Evolutionary conservation across 2,329 filamentous ascomycete species (phyloP).

Genomic region (Phyllosticta ampelicida): DNA sequence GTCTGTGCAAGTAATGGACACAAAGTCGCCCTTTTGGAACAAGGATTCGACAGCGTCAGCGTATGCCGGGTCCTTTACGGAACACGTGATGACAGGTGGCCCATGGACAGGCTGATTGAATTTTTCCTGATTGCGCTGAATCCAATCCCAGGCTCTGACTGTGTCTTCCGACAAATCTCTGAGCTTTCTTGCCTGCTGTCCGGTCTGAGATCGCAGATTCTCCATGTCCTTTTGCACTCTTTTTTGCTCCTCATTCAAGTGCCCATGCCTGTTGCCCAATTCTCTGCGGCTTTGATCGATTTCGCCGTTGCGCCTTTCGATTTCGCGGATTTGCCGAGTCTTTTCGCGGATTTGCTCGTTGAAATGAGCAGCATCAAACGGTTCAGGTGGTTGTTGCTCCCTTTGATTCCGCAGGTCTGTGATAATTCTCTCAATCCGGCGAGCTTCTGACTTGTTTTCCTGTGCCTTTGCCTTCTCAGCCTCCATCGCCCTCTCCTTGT

Average conservation of each 20-base stretch:
- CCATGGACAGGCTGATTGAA: slow-evolving; percentile 73
- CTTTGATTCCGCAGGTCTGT: slow-evolving; percentile 47
- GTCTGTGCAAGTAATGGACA: slow-evolving; percentile 64
- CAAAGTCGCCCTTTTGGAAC: slow-evolving; percentile 41
- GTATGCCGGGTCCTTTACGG: slow-evolving; percentile 61
- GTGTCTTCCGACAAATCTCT: slow-evolving; percentile 51
- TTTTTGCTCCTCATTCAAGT: slow-evolving; percentile 23
- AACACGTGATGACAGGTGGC: slow-evolving; percentile 70
- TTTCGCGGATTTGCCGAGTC: slow-evolving; percentile 36
- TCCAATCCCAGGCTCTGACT: slow-evolving; percentile 67
- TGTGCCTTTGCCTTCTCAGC: slow-evolving; percentile 29
- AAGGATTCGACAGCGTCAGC: slow-evolving; percentile 50
- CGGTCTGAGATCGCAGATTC: slow-evolving; percentile 60
- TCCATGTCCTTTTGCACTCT: slow-evolving; percentile 33
- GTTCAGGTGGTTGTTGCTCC: slow-evolving; percentile 49
- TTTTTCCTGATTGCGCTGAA: slow-evolving; percentile 55
- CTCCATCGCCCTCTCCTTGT: slow-evolving; percentile 30
- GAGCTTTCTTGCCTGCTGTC: slow-evolving; percentile 61
- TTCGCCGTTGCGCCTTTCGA: slow-evolving; percentile 27
- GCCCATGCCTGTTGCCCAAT: slow-evolving; percentile 16
- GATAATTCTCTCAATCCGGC: slow-evolving; percentile 42
- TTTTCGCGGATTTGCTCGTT: slow-evolving; percentile 62
- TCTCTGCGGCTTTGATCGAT: slow-evolving; percentile 5
- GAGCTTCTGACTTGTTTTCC: slow-evolving; percentile 20
- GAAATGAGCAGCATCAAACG: slow-evolving; percentile 57